Base-by-base conservation (phyloP, 352 stramenopile species). In the Phytophthora pini region DNA sequence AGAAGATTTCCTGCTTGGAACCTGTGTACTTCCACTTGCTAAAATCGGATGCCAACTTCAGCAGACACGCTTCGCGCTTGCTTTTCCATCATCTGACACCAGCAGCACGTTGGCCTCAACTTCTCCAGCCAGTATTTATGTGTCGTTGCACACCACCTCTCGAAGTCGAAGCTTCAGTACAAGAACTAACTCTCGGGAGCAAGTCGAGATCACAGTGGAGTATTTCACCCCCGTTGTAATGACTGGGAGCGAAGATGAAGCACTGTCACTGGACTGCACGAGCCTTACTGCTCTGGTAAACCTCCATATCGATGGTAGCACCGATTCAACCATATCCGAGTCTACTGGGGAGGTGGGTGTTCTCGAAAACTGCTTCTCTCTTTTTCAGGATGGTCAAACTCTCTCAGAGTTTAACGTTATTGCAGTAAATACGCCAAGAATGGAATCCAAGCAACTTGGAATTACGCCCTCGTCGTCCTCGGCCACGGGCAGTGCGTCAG, bases 1-100 rank as follows among this genome's bases (percentile, higher is more conserved):
- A 44, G 85, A 91, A 65, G 81, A 93, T 60, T 74, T 77, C 24
- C 49, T 87, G 54, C 67, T 87, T 45, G 77, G 61, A 26, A 68
- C 58, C 7, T 69, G 66, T 10, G 6, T 74, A 10, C 32, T 84
- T 1, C 75, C 72, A 5, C 53, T 86, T n/a, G 20, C 40, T 36
- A 45, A 38, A 2, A 26, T 69, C 34, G 20, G 43, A 12, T 80
- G 61, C 24, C 36, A 76, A 13, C 26, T 56, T 2, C 61, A 64
- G 13, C 74, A 85, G 36, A 56, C 49, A 45, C 65, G 62, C 2
- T 48, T 78, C n/a, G 72, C 65, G 2, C 43, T 82, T 45, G 53
- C 53, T 29, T 74, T 85, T 40, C 54, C 61, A 53, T 8, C 38
- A 24, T 3, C 15, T 41, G 56, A 41, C 39, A 44, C 43, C 34